Conservation (phyloP, 495 filamentous ascomycete genomes). For the Massariosphaeria phaeospora region DNA sequence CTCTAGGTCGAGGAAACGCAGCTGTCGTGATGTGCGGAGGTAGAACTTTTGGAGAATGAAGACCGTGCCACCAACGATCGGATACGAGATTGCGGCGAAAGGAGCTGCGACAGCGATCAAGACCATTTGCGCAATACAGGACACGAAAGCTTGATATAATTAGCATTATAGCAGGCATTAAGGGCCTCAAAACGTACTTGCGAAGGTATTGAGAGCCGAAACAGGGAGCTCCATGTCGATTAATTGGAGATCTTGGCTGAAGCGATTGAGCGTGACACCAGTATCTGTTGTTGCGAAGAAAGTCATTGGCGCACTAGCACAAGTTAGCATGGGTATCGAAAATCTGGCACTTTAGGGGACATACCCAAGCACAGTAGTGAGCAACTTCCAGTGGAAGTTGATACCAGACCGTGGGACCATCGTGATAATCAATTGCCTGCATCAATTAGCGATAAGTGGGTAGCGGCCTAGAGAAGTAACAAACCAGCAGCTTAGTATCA, state of each 20-base stretch:
- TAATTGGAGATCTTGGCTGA: slow-evolving; percentile 46
- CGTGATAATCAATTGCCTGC: slow-evolving; percentile 49
- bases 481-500: slow-evolving; percentile 49
- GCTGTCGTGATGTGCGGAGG: slow-evolving; percentile 37
- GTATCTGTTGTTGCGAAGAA: slow-evolving; percentile 45
- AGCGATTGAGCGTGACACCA: slow-evolving; percentile 44
- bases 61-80: slow-evolving; percentile 40
- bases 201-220: slow-evolving; percentile 46
- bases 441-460: too few species aligned
- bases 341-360: too few species aligned
- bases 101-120: slow-evolving; percentile 48
- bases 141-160: slow-evolving; percentile 37
- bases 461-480: too few species aligned
- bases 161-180: neutral
- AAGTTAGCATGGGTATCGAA: too few species aligned
- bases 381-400: slow-evolving; percentile 47
- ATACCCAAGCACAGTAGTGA: slow-evolving; percentile 48
- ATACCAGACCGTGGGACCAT: slow-evolving; percentile 53
- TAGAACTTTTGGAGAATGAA: slow-evolving; percentile 35
- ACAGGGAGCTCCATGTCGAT: slow-evolving; percentile 45
- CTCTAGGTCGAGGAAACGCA: slow-evolving; percentile 38
- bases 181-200: slow-evolving; percentile 34
- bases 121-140: slow-evolving; percentile 49
- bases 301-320: slow-evolving; percentile 27
- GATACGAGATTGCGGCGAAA: slow-evolving; percentile 51